Base-by-base conservation (phyloP, 2,329 filamentous ascomycete species). In the Aaosphaeria arxii region DNA sequence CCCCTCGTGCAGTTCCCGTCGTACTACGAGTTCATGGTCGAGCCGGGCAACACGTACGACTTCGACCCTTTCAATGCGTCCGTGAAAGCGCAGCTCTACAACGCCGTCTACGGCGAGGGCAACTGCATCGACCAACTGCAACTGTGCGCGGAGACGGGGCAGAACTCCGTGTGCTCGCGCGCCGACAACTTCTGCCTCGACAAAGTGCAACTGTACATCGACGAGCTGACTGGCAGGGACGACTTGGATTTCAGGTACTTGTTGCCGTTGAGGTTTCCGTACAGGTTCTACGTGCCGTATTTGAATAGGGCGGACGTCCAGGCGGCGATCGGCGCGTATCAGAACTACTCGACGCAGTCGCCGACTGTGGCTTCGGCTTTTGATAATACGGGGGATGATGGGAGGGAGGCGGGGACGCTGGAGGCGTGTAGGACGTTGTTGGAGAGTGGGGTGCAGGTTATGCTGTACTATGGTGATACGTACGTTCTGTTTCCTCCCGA, bases 221-320 rank as follows among this genome's bases (percentile, higher is more conserved):
- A 82, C 57, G 62, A 66, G n/a, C 74, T 78, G 51, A 67, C 77
- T 1, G 72, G 72, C 1, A 74, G 82, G 35, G 80, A 84, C 63
- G 76, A 82, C 56, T 84, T 84, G 61, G 83, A 86, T 54, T 75
- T 84, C 56, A 75, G 82, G 33, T 77, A 83, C 51, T 67, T 82
- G 5, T 58, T 52, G 0, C 77, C 78, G 0, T 79, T 84, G 58
- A 80, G 80, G 0, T 85, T 85, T 60, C 82, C 82, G 1, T 77
- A 80, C 53, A 57, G 59, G 0, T 81, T 78, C 64, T 85, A 77
- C 54, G 63, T 69, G 9, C 69, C 75, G n/a, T 86, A 84, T 59
- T 73, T 86, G 31, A 85, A 86, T 64, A 74, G 71, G 2, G 69
- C 76, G 0, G 61, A 70, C 7, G 75, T 84, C 1, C 80, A 81